phyloP scores from a whole-genome alignment of 441 rosid species.

The Corymbia citriodora region DNA sequence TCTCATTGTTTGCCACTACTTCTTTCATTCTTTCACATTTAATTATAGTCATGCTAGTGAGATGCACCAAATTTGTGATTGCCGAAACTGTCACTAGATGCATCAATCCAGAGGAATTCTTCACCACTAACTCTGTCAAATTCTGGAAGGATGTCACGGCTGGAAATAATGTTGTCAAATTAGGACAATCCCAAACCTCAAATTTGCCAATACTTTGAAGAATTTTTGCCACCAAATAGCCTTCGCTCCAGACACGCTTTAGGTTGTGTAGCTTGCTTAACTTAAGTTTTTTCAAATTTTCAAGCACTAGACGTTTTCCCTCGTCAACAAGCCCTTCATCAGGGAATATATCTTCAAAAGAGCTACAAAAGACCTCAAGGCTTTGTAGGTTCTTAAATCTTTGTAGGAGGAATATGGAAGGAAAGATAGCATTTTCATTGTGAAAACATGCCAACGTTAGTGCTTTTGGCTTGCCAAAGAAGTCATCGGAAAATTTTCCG shows the following conservation, averaged over 20 bases:
- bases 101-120: background rate
- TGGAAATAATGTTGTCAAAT: background rate
- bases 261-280: background rate
- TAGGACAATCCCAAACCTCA: background rate
- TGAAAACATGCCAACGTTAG: background rate
- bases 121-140: background rate
- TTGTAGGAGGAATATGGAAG: background rate
- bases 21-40: background rate
- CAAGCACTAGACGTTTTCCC: background rate
- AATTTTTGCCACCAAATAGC: background rate
- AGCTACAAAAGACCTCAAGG: background rate
- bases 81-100: background rate
- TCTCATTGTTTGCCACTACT: background rate
- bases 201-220: fast-evolving
- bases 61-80: background rate
- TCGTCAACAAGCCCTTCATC: background rate
- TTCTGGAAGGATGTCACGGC: fast-evolving
- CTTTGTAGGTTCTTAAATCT: background rate
- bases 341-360: background rate
- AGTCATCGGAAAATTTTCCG: background rate
- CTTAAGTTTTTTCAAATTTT: background rate
- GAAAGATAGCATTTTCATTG: background rate
- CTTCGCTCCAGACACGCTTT: background rate
- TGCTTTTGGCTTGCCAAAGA: background rate
- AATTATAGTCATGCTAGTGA: background rate